phyloP scores from a whole-genome alignment of 2,329 filamentous ascomycete species.

The Pyrenochaeta sp. region DNA sequence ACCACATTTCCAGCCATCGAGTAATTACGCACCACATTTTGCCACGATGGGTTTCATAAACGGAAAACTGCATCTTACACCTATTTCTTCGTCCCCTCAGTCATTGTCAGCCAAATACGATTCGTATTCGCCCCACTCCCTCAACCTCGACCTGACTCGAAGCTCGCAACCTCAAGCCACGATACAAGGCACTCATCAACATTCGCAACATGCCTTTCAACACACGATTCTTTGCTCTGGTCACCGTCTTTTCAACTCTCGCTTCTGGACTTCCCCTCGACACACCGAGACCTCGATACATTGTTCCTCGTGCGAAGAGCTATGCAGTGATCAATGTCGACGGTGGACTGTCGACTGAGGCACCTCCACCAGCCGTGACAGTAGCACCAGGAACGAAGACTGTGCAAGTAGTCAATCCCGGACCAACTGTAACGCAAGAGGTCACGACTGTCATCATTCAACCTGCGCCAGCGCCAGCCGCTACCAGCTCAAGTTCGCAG shows the following conservation, averaged over 20 bases:
- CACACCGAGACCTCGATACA: conserved; percentile 14
- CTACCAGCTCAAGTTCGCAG: conserved; percentile 21
- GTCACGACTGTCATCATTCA: conserved; percentile 28
- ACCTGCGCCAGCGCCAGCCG: conserved; percentile 14
- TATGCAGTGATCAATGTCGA: conserved; percentile 52
- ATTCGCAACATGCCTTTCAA: conserved; percentile 38
- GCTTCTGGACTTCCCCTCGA: conserved; percentile 37
- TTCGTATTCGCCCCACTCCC: conserved; percentile 16
- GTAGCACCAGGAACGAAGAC: conserved; percentile 35
- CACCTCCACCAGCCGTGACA: conserved; percentile 28
- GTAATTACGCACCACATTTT: conserved; percentile 19
- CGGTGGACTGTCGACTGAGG: conserved; percentile 39
- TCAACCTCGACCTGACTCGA: conserved; percentile 9
- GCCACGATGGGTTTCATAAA: conserved; percentile 30
- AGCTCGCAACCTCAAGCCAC: conserved; percentile 6
- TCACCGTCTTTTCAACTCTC: conserved; percentile 31
- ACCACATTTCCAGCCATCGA: conserved; percentile 38
- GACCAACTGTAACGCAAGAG: conserved; percentile 32
- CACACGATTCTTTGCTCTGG: conserved; percentile 23
- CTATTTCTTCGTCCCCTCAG: conserved; percentile 9
- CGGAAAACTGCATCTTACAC: conserved; percentile 16
- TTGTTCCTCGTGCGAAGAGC: conserved; percentile 38
- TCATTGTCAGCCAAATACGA: conserved; percentile 13
- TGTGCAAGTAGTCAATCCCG: conserved; percentile 29
- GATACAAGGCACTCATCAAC: conserved; percentile 17